Conservation (phyloP, 345 rosid genomes). For the Anastatica hierochuntica region DNA sequence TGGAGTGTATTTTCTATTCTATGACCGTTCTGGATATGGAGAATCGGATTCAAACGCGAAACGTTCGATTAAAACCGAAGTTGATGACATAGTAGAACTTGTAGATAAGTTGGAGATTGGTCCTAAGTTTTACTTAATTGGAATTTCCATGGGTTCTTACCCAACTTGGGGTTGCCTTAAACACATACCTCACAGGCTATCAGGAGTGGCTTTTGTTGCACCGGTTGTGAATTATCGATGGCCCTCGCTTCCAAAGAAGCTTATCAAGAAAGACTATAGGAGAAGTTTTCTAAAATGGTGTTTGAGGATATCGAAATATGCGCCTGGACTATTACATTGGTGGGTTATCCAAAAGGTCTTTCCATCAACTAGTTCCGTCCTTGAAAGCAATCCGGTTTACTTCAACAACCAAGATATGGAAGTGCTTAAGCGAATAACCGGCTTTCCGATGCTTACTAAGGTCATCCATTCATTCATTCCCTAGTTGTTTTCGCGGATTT, state of each 20-base stretch:
- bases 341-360: conserved; percentile 60
- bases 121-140: conserved; percentile 61
- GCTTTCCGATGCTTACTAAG: conserved; percentile 81
- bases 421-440: conserved; percentile 45
- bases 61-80: conserved; percentile 61
- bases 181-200: conserved; percentile 77
- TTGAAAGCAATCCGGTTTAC: conserved; percentile 51
- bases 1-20: conserved; percentile 56
- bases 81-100: conserved; percentile 58
- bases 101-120: conserved; percentile 68
- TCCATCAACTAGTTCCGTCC: conserved; percentile 40
- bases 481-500: too few relatives aligned
- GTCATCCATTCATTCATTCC: conserved; percentile 24
- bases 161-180: conserved; percentile 82
- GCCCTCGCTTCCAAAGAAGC: conserved; percentile 62
- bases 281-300: conserved; percentile 40
- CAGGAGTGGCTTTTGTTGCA: conserved; percentile 64
- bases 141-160: conserved; percentile 86
- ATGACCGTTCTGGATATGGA: conserved; percentile 87
- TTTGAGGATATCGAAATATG: conserved; percentile 45
- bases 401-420: conserved; percentile 59
- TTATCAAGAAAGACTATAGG: conserved; percentile 50
- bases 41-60: conserved; percentile 58
- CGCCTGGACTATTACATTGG: conserved; percentile 67
- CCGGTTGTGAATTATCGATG: conserved; percentile 73